phyloP scores from a whole-genome alignment of 495 filamentous ascomycete species.

The Parmelia sp. region DNA sequence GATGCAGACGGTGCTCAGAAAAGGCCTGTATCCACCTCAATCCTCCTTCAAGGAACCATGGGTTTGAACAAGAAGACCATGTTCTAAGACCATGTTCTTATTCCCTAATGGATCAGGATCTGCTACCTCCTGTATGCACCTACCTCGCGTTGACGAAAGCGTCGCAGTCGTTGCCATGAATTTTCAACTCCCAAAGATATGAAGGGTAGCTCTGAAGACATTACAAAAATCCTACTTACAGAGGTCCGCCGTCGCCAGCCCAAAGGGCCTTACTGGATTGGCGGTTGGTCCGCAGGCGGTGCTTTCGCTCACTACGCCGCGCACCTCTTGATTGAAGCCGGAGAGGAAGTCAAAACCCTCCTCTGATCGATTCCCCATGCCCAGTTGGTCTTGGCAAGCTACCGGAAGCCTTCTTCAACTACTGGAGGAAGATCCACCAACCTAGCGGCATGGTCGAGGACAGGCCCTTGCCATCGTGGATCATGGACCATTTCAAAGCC shows the following conservation, averaged over 20 bases:
- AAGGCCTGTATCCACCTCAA: conserved; percentile 36
- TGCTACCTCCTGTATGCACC: conserved; percentile 57
- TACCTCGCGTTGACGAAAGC: conserved; percentile 39
- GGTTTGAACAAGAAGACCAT: conserved; percentile 45
- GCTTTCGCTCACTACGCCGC: conserved; percentile 65
- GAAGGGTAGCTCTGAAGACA: conserved; percentile 49
- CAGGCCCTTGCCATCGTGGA: conserved; percentile 59
- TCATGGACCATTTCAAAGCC: conserved; percentile 73
- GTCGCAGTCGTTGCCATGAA: conserved; percentile 49
- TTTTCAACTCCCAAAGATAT: conserved; percentile 47
- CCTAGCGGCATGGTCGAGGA: conserved; percentile 54
- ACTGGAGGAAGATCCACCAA: conserved; percentile 54
- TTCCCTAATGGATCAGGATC: conserved; percentile 67
- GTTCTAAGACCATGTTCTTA: conserved; percentile 59
- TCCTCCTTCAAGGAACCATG: conserved; percentile 49
- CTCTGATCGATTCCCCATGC: conserved; percentile 64
- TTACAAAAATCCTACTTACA: conserved; percentile 49
- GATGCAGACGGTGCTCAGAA: conserved; percentile 2
- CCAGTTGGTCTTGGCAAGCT: conserved; percentile 66
- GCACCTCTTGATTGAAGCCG: conserved; percentile 50
- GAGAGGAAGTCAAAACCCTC: conserved; percentile 56
- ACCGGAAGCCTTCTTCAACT: conserved; percentile 70
- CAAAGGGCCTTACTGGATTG: conserved; percentile 47
- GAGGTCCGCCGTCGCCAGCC: conserved; percentile 58
- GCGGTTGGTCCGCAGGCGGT: conserved; percentile 59